Percentiles rank a stretch among this genome's conserved stretches.
These are phyloP conservation scores for Pythium rhizo-oryzae DNA, from an alignment of 352 stramenopile genomes.

Conservation along the genomic window DNA sequence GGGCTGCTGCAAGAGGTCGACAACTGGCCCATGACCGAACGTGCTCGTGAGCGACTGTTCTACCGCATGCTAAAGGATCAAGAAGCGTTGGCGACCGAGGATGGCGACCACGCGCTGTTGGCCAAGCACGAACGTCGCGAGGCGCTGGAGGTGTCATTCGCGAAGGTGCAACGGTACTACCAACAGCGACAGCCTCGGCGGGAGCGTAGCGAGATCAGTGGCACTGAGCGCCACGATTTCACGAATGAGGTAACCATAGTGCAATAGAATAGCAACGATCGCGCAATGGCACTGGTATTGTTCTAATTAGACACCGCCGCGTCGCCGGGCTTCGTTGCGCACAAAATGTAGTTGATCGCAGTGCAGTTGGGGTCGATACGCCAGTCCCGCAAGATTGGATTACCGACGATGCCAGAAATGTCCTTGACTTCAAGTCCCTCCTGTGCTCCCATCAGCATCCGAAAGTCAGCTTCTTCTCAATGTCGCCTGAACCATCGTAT, in stretches of 20 bases:
- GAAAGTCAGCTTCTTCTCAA: background rate
- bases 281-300: too few relatives aligned
- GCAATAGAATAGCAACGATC: too few relatives aligned
- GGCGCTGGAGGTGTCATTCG: slow-evolving; percentile 33
- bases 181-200: slow-evolving; percentile 6
- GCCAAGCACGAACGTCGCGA: slow-evolving; percentile 55
- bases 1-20: slow-evolving; percentile 40
- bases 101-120: slow-evolving; percentile 42
- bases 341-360: slow-evolving; percentile 86
- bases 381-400: slow-evolving; percentile 77
- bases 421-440: slow-evolving; percentile 64
- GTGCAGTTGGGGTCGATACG: slow-evolving; percentile 72
- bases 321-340: slow-evolving; percentile 54
- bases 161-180: slow-evolving; percentile 24
- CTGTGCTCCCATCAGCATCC: slow-evolving; percentile 9
- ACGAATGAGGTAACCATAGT: background rate
- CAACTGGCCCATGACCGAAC: slow-evolving; percentile 56
- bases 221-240: too few relatives aligned
- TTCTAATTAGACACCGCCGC: background rate
- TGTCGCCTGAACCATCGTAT: too few relatives aligned
- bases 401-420: slow-evolving; percentile 78
- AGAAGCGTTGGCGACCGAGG: slow-evolving; percentile 40
- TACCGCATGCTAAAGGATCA: slow-evolving; percentile 81
- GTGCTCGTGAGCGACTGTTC: slow-evolving; percentile 55
- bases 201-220: background rate